These are phyloP conservation scores for Leucosporidium yakuticum DNA, from an alignment of 768 basidiomycete genomes.

Conservation along the genomic window DNA sequence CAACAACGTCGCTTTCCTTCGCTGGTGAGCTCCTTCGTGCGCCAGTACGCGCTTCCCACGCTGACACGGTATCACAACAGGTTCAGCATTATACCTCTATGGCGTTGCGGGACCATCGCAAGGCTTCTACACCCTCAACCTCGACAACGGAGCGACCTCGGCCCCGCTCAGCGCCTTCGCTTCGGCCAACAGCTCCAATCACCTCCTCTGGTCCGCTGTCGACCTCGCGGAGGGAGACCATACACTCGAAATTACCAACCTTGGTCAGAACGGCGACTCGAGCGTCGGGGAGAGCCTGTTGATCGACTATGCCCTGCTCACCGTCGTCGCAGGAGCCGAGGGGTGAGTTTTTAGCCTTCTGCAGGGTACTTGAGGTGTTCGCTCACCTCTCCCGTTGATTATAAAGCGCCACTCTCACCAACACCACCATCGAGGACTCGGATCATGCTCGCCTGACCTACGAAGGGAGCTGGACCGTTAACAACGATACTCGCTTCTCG, in stretches of 20 bases:
- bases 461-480: not conserved
- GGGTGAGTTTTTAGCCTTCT: not conserved
- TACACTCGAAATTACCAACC: not conserved
- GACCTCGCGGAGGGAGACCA: not conserved
- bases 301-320: not conserved
- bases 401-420: not conserved
- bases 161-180: not conserved
- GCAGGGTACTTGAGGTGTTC: not conserved
- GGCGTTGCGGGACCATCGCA: not conserved
- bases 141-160: not conserved
- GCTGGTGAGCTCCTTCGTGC: not conserved
- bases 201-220: not conserved
- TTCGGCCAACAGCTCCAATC: not conserved
- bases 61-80: not conserved
- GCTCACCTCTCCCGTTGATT: not conserved
- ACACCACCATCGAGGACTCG: not conserved
- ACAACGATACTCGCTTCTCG: not conserved
- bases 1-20: not conserved
- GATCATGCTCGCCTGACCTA: not conserved
- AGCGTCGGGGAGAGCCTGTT: not conserved
- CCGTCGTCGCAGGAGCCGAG: not conserved
- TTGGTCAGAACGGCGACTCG: not conserved
- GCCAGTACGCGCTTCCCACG: not conserved
- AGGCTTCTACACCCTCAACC: not conserved
- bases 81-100: not conserved